Evolutionary conservation across 441 rosid genomes (phyloP).

Genomic region (Omphalea diandra): DNA sequence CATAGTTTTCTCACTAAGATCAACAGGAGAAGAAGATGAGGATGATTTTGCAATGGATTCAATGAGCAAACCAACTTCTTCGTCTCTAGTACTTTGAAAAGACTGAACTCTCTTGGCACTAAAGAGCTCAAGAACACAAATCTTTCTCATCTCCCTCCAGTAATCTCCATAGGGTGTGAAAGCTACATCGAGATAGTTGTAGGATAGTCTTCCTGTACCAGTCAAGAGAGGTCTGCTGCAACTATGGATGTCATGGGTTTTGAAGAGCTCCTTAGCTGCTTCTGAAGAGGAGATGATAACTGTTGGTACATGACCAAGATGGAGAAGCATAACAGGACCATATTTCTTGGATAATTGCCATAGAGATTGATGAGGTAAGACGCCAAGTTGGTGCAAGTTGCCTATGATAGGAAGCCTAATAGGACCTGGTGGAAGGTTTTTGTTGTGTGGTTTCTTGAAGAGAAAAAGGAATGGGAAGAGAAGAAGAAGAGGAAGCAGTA

Average conservation of each 20-base stretch:
- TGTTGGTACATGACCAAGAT: background rate
- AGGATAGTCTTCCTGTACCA: background rate
- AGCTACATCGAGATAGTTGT: conserved; percentile 1
- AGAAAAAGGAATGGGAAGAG: background rate
- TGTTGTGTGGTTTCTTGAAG: background rate
- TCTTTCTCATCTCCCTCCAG: conserved; percentile 19
- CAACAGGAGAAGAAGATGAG: background rate
- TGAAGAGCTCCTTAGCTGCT: conserved; percentile 14
- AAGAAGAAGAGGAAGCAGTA: background rate
- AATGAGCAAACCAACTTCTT: conserved; percentile 6
- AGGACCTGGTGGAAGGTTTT: background rate
- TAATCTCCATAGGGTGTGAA: conserved; percentile 15
- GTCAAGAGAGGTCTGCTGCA: conserved; percentile 14
- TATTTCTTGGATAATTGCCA: conserved; percentile 11
- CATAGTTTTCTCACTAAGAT: conserved; percentile 11
- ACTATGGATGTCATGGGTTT: conserved; percentile 6
- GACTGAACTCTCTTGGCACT: conserved; percentile 21
- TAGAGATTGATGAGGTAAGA: conserved; percentile 3
- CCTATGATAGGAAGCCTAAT: conserved; percentile 10
- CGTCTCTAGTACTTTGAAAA: conserved; percentile 14
- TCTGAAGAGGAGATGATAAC: conserved; percentile 15
- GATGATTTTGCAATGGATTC: background rate
- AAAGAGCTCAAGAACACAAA: conserved; percentile 11
- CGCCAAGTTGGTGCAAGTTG: conserved; percentile 15
- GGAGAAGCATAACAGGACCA: conserved; percentile 16